Percentiles rank a stretch among this genome's conserved stretches.
phyloP scores from a whole-genome alignment of 306 rosid species.

The Herpetospermum pedunculosum region DNA sequence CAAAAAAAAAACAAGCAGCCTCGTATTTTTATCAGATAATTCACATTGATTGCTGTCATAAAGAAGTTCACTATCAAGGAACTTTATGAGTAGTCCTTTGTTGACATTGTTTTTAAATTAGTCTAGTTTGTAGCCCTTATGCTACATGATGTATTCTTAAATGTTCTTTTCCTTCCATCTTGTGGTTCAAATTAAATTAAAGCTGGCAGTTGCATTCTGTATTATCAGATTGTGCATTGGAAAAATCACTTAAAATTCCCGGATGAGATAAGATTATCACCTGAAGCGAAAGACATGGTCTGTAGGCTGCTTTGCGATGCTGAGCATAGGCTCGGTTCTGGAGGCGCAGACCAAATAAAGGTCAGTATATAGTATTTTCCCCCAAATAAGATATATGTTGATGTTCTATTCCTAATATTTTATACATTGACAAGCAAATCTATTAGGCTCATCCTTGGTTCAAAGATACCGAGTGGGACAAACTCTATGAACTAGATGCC shows the following conservation, averaged over 20 bases:
- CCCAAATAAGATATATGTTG: neutral
- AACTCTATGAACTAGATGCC: conserved; percentile 71
- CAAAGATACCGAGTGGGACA: conserved; percentile 62
- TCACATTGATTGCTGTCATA: neutral
- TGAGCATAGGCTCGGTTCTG: conserved; percentile 58
- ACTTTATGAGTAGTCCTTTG: neutral
- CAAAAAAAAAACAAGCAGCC: neutral
- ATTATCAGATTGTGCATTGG: conserved; percentile 76
- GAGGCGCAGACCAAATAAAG: conserved; percentile 64
- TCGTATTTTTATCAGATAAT: neutral
- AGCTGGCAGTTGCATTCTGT: neutral
- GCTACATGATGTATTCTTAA: neutral
- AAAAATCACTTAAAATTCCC: conserved; percentile 88
- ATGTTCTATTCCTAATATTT: neutral
- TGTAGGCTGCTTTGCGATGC: conserved; percentile 73
- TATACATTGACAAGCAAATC: neutral
- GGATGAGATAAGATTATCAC: conserved; percentile 64
- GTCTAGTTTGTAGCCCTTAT: neutral
- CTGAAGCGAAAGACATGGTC: conserved; percentile 78
- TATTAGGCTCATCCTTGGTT: conserved; percentile 91
- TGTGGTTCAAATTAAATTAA: neutral
- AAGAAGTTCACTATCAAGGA: neutral
- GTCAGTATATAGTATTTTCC: conserved; percentile 18
- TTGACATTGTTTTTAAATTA: neutral
- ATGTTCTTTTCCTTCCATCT: neutral